Evolutionary conservation across 768 basidiomycete species (phyloP), one percentile per base, ranked within the genome.

Genomic region (Cystobasidium onofrii): DNA sequence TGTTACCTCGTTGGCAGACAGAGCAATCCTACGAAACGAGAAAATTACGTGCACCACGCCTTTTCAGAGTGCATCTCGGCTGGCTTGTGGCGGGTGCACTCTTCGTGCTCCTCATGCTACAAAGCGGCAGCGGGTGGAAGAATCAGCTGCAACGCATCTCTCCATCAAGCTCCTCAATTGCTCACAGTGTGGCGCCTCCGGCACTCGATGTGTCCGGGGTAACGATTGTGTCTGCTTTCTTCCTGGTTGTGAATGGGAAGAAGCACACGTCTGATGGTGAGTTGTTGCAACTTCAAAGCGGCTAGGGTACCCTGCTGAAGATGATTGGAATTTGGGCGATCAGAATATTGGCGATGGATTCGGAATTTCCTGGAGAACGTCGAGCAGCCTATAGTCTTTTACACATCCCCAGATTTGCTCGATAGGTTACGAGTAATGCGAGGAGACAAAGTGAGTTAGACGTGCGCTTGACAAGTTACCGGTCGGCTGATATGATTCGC

Each of bases 341-440:
- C 54, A 76, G 77, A 78, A 41, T 78, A 78, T 43, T 70, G 76
- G 63, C 61, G 64, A 13, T 78, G 77, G 77, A 39, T 78, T 34
- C 64, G 62, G 18, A 74, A 74, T 71, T 78, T 78, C 41, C 75
- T 78, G 9, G 39, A 61, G 0, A 66, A 75, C 13, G 77, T 78
- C 46, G 77, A 78, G 60, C 39, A 73, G 0, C 77, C 77, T 12
- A 73, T 78, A 64, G 46, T 78, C 36, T 78, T 78, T 70, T 78
- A 75, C 44, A 76, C 76, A 34, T 75, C 77, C 0, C 77, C 77
- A 1, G 54, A 69, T n/a, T 27, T 75, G 27, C 54, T 63, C 10
- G 73, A 63, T 1, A 64, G 75, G 44, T 34, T 78, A 29, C 33
- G 43, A 3, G 54, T 65, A 13, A 33, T 78, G 34, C 52, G 77